Evolutionary conservation across 2,329 filamentous ascomycete genomes (phyloP).

Genomic region (Epichloe glyceriae): DNA sequence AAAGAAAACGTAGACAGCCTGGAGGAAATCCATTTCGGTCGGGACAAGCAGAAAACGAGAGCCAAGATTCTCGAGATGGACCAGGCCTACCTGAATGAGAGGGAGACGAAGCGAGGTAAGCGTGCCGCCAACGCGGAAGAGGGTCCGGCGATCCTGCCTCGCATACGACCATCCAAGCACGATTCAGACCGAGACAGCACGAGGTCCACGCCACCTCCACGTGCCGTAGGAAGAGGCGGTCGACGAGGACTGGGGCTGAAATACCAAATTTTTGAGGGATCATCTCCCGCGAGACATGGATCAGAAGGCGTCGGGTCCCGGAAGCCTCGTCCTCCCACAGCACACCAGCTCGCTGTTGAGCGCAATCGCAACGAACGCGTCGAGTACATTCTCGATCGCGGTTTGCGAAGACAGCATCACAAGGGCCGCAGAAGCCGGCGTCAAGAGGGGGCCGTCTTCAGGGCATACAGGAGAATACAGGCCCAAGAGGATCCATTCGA

Average conservation of each 20-base stretch:
- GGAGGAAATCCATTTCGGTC: constrained; percentile 57
- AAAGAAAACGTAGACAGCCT: constrained; percentile 63
- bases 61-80: constrained; percentile 65
- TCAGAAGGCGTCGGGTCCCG: constrained; percentile 43
- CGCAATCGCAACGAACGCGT: constrained; percentile 66
- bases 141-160: constrained; percentile 45
- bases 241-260: constrained; percentile 31
- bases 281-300: constrained; percentile 42
- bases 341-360: constrained; percentile 71
- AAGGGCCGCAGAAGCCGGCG: constrained; percentile 47
- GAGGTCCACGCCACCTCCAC: constrained; percentile 29
- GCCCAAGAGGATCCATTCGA: constrained; percentile 41
- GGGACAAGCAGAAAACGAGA: constrained; percentile 60
- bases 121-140: constrained; percentile 33
- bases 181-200: constrained; percentile 35
- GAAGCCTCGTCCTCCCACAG: constrained; percentile 63
- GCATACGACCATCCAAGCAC: constrained; percentile 50
- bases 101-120: constrained; percentile 44
- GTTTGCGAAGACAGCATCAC: constrained; percentile 53
- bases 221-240: constrained; percentile 15
- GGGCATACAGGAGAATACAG: constrained; percentile 52
- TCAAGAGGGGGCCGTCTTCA: constrained; percentile 52
- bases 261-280: constrained; percentile 47
- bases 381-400: constrained; percentile 70
- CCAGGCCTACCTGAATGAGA: constrained; percentile 52